Evolutionary conservation across 192 early-diverging fungal genomes (phyloP).

Genomic region (Entomortierella parvispora): DNA sequence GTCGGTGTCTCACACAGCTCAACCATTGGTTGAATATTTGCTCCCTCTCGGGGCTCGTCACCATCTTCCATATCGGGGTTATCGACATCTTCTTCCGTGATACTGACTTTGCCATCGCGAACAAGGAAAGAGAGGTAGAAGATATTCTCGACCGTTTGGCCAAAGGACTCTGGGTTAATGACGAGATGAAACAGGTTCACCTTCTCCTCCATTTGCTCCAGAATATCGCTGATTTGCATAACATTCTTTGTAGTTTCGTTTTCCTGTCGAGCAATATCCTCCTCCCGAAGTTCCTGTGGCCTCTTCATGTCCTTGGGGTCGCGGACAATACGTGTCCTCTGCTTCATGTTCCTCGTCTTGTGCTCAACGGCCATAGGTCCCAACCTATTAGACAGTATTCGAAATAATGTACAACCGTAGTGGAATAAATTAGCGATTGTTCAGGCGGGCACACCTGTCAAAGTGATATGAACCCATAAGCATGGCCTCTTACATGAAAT

Average conservation of each 20-base stretch:
- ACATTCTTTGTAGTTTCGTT: slow-evolving; percentile 92
- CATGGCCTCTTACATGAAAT: slow-evolving; percentile 73
- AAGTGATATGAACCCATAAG: not conserved
- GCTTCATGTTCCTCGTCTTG: slow-evolving; percentile 53
- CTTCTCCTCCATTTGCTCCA: slow-evolving; percentile 62
- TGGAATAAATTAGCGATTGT: too few species aligned
- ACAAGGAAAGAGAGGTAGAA: slow-evolving; percentile 98
- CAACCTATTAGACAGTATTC: slow-evolving; percentile 53
- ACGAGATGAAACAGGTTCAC: slow-evolving; percentile 88
- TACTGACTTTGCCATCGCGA: slow-evolving; percentile 80
- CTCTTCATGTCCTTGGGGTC: slow-evolving; percentile 58
- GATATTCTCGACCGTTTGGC: slow-evolving; percentile 95
- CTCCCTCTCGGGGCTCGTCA: slow-evolving; percentile 22
- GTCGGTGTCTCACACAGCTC: slow-evolving; percentile 73
- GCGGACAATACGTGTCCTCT: slow-evolving; percentile 42
- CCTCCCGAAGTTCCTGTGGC: slow-evolving; percentile 63
- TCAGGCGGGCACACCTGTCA: too few species aligned
- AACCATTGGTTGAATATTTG: slow-evolving; percentile 47
- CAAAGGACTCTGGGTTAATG: slow-evolving; percentile 89
- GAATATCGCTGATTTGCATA: slow-evolving; percentile 67
- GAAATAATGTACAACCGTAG: slow-evolving; percentile 13
- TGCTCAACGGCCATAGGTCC: slow-evolving; percentile 76
- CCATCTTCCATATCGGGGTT: slow-evolving; percentile 54
- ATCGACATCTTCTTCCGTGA: slow-evolving; percentile 74
- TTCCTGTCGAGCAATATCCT: slow-evolving; percentile 80